Conservation (phyloP, 2,329 filamentous ascomycete genomes). For the Xylariales sp. region DNA sequence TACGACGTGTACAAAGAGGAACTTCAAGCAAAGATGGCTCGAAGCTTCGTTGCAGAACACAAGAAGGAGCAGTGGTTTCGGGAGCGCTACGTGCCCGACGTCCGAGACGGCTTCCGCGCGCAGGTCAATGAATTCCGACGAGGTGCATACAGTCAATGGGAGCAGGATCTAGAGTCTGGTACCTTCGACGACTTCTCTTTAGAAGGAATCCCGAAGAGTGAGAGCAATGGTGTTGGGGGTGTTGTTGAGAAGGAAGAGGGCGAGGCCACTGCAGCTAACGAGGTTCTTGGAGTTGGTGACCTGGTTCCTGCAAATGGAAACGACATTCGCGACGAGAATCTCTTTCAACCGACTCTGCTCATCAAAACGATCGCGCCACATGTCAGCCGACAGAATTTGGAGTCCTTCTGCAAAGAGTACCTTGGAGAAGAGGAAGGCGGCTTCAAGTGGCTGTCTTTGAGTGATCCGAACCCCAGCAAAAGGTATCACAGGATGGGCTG, state of each 20-base stretch:
- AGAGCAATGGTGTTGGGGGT: slow-evolving; percentile 81
- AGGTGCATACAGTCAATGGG: slow-evolving; percentile 79
- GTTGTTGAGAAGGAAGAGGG: slow-evolving; percentile 92
- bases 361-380: slow-evolving; percentile 98
- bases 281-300: slow-evolving; percentile 89
- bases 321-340: slow-evolving; percentile 83
- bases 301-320: slow-evolving; percentile 77
- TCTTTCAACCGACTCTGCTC: slow-evolving; percentile 84
- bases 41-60: slow-evolving; percentile 84
- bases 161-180: slow-evolving; percentile 77
- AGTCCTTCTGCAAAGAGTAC: slow-evolving; percentile 91
- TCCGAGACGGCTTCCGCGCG: slow-evolving; percentile 67
- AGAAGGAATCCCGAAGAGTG: slow-evolving; percentile 89
- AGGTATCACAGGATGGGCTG: slow-evolving; percentile 97
- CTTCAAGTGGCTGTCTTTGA: slow-evolving; percentile 93
- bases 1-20: slow-evolving; percentile 67
- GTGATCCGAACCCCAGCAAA: slow-evolving; percentile 94
- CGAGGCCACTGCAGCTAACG: slow-evolving; percentile 84
- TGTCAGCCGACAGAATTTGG: slow-evolving; percentile 87
- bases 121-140: slow-evolving; percentile 78
- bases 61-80: slow-evolving; percentile 98
- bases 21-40: slow-evolving; percentile 73
- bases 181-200: slow-evolving; percentile 92
- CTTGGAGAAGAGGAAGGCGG: slow-evolving; percentile 86
- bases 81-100: slow-evolving; percentile 84